Evolutionary conservation across 495 filamentous ascomycete genomes (phyloP).

Genomic region (Xylaria palmicola): DNA sequence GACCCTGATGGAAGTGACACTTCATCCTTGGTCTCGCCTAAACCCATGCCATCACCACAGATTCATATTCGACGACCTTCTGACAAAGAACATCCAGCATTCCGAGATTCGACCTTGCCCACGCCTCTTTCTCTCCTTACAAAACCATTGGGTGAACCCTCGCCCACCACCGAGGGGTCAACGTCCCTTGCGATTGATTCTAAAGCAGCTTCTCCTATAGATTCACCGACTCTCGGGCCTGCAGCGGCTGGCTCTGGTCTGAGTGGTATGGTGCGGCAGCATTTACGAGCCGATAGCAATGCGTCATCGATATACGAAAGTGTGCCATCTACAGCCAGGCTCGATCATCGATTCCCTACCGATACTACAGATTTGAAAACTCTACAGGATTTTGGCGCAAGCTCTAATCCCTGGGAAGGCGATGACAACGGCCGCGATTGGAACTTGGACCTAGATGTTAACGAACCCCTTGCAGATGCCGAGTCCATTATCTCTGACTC

Average conservation of each 20-base stretch:
- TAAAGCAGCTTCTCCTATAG: slow-evolving; percentile 38
- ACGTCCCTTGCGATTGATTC: slow-evolving; percentile 25
- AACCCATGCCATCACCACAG: slow-evolving; percentile 23
- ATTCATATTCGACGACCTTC: slow-evolving; percentile 39
- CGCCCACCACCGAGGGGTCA: slow-evolving; percentile 22
- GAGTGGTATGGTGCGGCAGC: slow-evolving; percentile 79
- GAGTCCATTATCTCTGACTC: slow-evolving; percentile 36
- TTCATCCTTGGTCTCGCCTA: slow-evolving; percentile 18
- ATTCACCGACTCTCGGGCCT: slow-evolving; percentile 82
- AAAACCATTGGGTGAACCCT: slow-evolving; percentile 25
- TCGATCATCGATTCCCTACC: slow-evolving; percentile 41
- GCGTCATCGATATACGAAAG: slow-evolving; percentile 70
- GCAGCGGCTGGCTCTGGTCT: slow-evolving; percentile 55
- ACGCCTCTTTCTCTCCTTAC: slow-evolving; percentile 34
- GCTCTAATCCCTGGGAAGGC: slow-evolving; percentile 55
- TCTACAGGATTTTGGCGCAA: slow-evolving; percentile 28
- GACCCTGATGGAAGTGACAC: slow-evolving; percentile 35
- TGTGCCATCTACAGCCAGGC: slow-evolving; percentile 24
- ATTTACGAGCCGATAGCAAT: slow-evolving; percentile 80
- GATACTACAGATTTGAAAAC: slow-evolving; percentile 22
- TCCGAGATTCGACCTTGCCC: slow-evolving; percentile 37
- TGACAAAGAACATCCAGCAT: slow-evolving; percentile 47
- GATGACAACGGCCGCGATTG: slow-evolving; percentile 21
- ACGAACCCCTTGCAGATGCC: slow-evolving; percentile 26
- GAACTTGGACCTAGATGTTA: slow-evolving; percentile 29